These are phyloP conservation scores for Saitozyma podzolica DNA, from an alignment of 768 basidiomycete genomes.

Conservation along the genomic window DNA sequence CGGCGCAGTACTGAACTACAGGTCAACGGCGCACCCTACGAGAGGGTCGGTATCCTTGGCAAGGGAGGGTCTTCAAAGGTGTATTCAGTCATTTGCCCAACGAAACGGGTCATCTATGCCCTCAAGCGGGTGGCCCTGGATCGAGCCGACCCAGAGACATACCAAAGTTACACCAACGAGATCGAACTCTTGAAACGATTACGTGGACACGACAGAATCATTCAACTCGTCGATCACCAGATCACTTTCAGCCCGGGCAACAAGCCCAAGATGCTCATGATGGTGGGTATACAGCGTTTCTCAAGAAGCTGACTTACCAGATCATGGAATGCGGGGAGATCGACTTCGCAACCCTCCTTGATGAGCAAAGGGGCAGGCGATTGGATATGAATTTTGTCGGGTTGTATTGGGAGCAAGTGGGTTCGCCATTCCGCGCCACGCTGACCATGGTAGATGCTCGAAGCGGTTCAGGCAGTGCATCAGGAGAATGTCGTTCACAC, in stretches of 20 bases:
- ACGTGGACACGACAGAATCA: conserved; percentile 89
- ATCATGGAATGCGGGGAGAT: conserved; percentile 98
- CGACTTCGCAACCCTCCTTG: conserved; percentile 78
- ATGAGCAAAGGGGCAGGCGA: conserved; percentile 78
- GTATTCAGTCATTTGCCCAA: conserved; percentile 77
- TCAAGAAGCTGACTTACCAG: conserved; percentile 34
- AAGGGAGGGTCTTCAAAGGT: conserved; percentile 95
- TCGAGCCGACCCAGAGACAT: conserved; percentile 82
- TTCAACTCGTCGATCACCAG: conserved; percentile 86
- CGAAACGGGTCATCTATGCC: conserved; percentile 73
- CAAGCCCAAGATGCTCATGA: conserved; percentile 59
- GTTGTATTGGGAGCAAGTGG: conserved; percentile 94
- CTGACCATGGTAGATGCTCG: conserved; percentile 72
- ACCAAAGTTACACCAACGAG: conserved; percentile 93
- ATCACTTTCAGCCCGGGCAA: conserved; percentile 72
- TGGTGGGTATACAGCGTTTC: conserved; percentile 53
- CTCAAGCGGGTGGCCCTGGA: conserved; percentile 91
- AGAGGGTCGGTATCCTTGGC: conserved; percentile 83
- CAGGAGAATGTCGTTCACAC: conserved; percentile 99
- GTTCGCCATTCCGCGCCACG: conserved; percentile 24
- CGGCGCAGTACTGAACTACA: conserved; percentile 4
- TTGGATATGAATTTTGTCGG: conserved; percentile 92
- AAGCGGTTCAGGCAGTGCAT: conserved; percentile 97
- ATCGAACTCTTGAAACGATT: conserved; percentile 89
- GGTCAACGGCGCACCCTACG: conserved; percentile 82